These are phyloP conservation scores for Corrigiola litoralis DNA, from an alignment of 179 eudicot species.

Conservation along the genomic window DNA sequence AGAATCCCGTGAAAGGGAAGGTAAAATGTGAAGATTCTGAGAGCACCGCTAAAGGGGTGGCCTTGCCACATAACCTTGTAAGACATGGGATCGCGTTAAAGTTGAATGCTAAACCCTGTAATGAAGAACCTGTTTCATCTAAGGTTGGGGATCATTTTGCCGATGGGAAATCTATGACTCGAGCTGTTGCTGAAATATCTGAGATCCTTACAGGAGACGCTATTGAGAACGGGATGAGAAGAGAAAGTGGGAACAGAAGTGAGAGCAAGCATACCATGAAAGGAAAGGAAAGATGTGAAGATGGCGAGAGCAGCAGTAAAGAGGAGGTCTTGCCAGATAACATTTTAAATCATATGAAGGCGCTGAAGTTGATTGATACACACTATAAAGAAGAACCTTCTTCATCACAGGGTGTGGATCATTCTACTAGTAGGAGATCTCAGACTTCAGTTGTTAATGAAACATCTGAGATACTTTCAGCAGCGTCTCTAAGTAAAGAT, in stretches of 20 bases:
- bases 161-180: constrained; percentile 9
- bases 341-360: constrained; percentile 34
- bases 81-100: constrained; percentile 44
- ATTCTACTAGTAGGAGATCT: constrained; percentile 3
- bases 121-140: constrained; percentile 13
- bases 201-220: neutral
- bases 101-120: constrained; percentile 20
- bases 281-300: constrained; percentile 44
- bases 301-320: constrained; percentile 20
- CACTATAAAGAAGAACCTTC: constrained; percentile 6
- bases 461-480: neutral
- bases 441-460: neutral
- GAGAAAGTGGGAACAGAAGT: constrained; percentile 18
- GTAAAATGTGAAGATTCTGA: constrained; percentile 34
- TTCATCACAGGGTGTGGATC: constrained; percentile 23
- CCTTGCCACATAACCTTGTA: constrained; percentile 33
- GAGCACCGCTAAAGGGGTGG: constrained; percentile 23
- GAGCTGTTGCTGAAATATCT: constrained; percentile 1
- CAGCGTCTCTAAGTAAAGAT: constrained; percentile 31
- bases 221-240: constrained; percentile 16
- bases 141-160: constrained; percentile 13
- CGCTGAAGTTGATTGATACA: constrained; percentile 38
- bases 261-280: constrained; percentile 34
- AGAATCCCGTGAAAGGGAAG: constrained; percentile 51
- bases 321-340: constrained; percentile 34